Percentiles rank a stretch among this genome's conserved stretches.
These are phyloP conservation scores for Blumeriella jaapii DNA, from an alignment of 2,329 filamentous ascomycete species.

Conservation along the genomic window DNA sequence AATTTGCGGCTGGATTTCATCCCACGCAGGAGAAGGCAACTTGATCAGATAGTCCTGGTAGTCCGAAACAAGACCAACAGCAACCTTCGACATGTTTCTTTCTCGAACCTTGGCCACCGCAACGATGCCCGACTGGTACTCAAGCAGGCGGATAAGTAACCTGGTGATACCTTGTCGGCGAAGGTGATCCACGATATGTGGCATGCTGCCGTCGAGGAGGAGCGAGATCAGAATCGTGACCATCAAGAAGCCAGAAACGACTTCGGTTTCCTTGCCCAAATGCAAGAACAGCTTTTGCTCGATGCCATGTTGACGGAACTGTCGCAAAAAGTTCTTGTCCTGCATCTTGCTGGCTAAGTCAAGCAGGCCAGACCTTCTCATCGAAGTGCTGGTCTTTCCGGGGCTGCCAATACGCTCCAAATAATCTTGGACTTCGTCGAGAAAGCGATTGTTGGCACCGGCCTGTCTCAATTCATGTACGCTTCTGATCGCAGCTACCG, in stretches of 20 bases:
- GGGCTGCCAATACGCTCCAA: constrained; percentile 47
- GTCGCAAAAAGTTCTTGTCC: constrained; percentile 50
- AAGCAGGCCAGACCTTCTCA: constrained; percentile 46
- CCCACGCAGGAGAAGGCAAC: constrained; percentile 49
- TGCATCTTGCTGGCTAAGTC: constrained; percentile 49
- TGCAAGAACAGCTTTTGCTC: constrained; percentile 57
- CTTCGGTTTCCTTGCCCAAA: constrained; percentile 47
- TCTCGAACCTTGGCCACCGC: constrained; percentile 51
- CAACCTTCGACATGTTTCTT: constrained; percentile 56
- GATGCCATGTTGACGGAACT: constrained; percentile 64
- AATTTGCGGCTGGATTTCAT: constrained; percentile 34
- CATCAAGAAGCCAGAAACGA: constrained; percentile 51
- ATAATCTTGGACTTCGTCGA: constrained; percentile 54
- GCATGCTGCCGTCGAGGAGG: constrained; percentile 46
- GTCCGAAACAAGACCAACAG: constrained; percentile 42
- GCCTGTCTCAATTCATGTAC: constrained; percentile 56
- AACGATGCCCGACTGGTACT: constrained; percentile 42
- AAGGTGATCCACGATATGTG: constrained; percentile 47
- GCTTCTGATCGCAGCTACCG: constrained; percentile 40
- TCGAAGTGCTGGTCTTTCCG: constrained; percentile 34
- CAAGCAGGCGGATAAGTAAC: constrained; percentile 46
- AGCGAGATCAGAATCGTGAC: constrained; percentile 53
- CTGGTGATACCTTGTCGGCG: constrained; percentile 40
- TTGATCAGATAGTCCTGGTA: constrained; percentile 43
- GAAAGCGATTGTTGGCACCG: constrained; percentile 53